These are phyloP conservation scores for Fomitopsis palustris DNA, from an alignment of 1,284 basidiomycete species.

Conservation along the genomic window DNA sequence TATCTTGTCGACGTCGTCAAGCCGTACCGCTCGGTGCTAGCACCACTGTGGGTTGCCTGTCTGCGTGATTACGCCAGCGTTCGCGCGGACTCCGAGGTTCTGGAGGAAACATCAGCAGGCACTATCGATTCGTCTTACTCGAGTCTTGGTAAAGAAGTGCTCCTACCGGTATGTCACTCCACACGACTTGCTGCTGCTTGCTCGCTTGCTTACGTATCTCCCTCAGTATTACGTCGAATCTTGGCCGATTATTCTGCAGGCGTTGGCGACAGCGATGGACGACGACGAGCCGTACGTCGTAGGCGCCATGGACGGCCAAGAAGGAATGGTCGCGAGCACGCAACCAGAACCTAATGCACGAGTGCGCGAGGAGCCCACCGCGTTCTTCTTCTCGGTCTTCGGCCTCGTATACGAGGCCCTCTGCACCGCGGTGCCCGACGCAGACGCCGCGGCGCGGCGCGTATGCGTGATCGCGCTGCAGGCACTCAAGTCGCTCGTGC, in stretches of 20 bases:
- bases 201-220: conserved; percentile 3
- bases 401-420: conserved; percentile 92
- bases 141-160: conserved; percentile 85
- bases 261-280: conserved; percentile 81
- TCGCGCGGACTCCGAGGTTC: conserved; percentile 83
- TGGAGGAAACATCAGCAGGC: conserved; percentile 60
- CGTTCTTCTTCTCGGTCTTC: conserved; percentile 88
- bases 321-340: conserved; percentile 27
- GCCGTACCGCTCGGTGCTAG: conserved; percentile 75
- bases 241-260: conserved; percentile 85
- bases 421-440: conserved; percentile 56
- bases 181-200: no score
- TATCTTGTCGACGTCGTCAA: conserved; percentile 85
- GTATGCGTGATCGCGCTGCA: conserved; percentile 69
- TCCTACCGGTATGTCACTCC: conserved; percentile 72
- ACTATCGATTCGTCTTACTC: conserved; percentile 82
- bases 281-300: conserved; percentile 65
- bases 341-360: conserved; percentile 1
- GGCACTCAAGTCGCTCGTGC: conserved; percentile 76
- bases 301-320: conserved; percentile 80
- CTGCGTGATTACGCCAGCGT: conserved; percentile 92
- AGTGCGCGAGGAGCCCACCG: conserved; percentile 65
- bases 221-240: conserved; percentile 83
- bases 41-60: conserved; percentile 85
- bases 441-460: conserved; percentile 37